Conservation (phyloP, 2,329 filamentous ascomycete species). For the Penicillium sp. region DNA sequence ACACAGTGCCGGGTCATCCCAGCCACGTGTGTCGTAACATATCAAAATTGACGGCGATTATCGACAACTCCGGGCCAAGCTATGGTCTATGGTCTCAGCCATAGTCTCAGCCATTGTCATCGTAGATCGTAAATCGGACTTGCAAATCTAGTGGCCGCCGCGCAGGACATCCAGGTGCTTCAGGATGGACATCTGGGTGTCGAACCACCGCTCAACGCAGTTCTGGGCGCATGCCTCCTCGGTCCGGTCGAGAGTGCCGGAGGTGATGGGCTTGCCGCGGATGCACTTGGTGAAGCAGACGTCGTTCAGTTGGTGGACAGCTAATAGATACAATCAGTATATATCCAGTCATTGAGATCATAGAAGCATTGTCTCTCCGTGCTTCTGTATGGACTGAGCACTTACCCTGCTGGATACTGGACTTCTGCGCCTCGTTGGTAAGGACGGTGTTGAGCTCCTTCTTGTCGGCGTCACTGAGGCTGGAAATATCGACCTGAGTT, state of each 20-base stretch:
- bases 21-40: not conserved
- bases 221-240: slow-evolving; percentile 86
- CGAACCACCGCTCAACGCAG: slow-evolving; percentile 91
- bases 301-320: slow-evolving; percentile 67
- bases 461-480: slow-evolving; percentile 79
- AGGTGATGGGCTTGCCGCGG: slow-evolving; percentile 64
- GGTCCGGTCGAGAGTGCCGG: slow-evolving; percentile 67
- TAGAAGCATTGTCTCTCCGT: not conserved
- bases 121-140: not conserved
- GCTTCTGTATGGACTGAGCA: slow-evolving; percentile 3
- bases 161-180: slow-evolving; percentile 73
- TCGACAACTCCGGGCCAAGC: not conserved
- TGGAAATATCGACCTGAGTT: slow-evolving; percentile 61
- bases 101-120: not conserved
- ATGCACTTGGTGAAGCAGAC: slow-evolving; percentile 96
- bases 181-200: slow-evolving; percentile 81
- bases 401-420: slow-evolving; percentile 54
- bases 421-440: slow-evolving; percentile 79
- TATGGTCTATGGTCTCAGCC: not conserved
- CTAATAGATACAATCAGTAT: slow-evolving; percentile 35
- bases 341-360: not conserved
- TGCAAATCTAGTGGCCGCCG: slow-evolving; percentile 34
- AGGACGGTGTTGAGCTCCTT: slow-evolving; percentile 84
- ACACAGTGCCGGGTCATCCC: not conserved
- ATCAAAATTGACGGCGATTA: not conserved